Percentiles rank a stretch among this genome's conserved stretches.
These are phyloP conservation scores for Aureobasidium sp. DNA, from an alignment of 2,329 filamentous ascomycete genomes.

Conservation along the genomic window DNA sequence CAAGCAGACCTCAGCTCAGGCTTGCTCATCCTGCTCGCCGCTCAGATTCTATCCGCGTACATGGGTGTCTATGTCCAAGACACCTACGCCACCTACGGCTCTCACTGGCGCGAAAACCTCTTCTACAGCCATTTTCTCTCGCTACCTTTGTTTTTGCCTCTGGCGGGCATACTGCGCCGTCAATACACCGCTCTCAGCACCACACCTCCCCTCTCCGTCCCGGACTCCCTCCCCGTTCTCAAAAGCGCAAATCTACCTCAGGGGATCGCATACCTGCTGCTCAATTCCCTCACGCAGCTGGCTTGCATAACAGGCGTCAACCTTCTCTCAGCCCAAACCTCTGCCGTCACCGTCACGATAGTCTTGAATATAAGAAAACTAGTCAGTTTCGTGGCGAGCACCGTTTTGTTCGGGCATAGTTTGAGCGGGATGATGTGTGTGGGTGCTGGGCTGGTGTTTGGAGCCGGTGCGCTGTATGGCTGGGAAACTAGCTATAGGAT, in stretches of 20 bases:
- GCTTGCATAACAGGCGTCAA: conserved; percentile 95
- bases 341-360: conserved; percentile 90
- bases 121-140: conserved; percentile 82
- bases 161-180: conserved; percentile 53
- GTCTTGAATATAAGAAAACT: conserved; percentile 93
- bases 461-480: conserved; percentile 83
- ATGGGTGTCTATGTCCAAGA: conserved; percentile 95
- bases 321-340: conserved; percentile 77
- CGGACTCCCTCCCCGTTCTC: conserved; percentile 15
- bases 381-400: conserved; percentile 80
- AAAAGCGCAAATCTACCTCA: conserved; percentile 40
- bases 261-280: conserved; percentile 60
- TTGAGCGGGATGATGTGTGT: conserved; percentile 67
- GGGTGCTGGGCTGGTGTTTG: conserved; percentile 80
- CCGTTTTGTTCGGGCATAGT: conserved; percentile 86
- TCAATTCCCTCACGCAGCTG: conserved; percentile 85
- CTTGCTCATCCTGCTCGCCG: conserved; percentile 72
- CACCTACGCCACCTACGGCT: conserved; percentile 75
- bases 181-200: conserved; percentile 56
- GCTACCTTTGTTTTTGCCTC: conserved; percentile 65
- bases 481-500: conserved; percentile 52
- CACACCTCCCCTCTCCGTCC: conserved; percentile 48
- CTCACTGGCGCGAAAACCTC: conserved; percentile 89
- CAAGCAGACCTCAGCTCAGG: conserved; percentile 54
- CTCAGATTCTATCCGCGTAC: conserved; percentile 81